These are phyloP conservation scores for Gossypium australe DNA, from an alignment of 345 rosid genomes.

Conservation along the genomic window DNA sequence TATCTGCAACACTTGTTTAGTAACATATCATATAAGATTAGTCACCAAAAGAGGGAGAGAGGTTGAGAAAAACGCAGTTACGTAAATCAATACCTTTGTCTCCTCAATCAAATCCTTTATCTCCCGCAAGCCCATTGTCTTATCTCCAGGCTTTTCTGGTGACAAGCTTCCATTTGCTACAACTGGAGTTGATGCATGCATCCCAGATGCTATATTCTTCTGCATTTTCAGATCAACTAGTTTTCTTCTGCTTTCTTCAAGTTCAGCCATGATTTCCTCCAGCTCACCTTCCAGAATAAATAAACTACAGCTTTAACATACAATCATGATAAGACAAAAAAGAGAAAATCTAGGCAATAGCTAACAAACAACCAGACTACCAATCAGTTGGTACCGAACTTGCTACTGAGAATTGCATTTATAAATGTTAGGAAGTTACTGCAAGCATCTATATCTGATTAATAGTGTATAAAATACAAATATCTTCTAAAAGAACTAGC, in stretches of 20 bases:
- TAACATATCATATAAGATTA: slow-evolving; percentile 18
- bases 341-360: not conserved
- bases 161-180: slow-evolving; percentile 65
- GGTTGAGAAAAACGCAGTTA: not conserved
- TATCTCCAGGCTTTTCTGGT: slow-evolving; percentile 74
- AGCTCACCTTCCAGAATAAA: slow-evolving; percentile 56
- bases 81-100: slow-evolving; percentile 46
- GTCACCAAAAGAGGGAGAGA: slow-evolving; percentile 3
- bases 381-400: not conserved
- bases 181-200: slow-evolving; percentile 41
- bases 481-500: slow-evolving; percentile 3
- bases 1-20: slow-evolving; percentile 46
- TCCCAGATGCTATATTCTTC: slow-evolving; percentile 66
- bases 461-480: not conserved
- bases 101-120: slow-evolving; percentile 78
- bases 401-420: not conserved
- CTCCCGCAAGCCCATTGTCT: slow-evolving; percentile 56
- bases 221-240: slow-evolving; percentile 73
- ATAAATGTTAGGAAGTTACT: not conserved
- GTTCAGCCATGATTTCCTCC: slow-evolving; percentile 81
- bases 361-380: not conserved
- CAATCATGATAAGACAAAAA: slow-evolving; percentile 10
- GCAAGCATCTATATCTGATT: slow-evolving; percentile 8
- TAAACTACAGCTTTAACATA: slow-evolving; percentile 16
- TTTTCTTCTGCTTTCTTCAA: slow-evolving; percentile 90